Evolutionary conservation across 257 asterid genomes (phyloP), one percentile per base, ranked within the genome.

Genomic region (Rhazya stricta): DNA sequence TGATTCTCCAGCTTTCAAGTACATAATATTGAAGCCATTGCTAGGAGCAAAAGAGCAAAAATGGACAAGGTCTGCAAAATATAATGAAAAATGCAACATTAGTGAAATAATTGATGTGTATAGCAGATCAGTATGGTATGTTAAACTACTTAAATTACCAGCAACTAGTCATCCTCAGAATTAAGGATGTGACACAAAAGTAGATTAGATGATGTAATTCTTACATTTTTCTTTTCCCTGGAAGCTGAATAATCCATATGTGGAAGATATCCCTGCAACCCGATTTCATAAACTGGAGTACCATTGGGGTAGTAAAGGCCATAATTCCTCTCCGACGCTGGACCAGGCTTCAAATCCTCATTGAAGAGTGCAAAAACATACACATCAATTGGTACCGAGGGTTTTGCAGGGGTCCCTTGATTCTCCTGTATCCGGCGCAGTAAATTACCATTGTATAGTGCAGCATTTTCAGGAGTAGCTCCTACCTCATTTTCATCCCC

Each of bases 221-320:
- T 84, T 79, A 89, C 97, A 48, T 77, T 81, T 72, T 67, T 80
- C 65, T 5, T 21, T 34, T 56, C 18, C 53, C 75, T 71, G 1
- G 96, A 86, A 84, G 82, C 75, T 12, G 97, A 89, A 78, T 88
- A 89, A 54, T 86, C 89, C 84, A 90, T 91, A 7, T 82, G 87
- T 0, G 96, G 97, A 67, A 89, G 83, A 83, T 53, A 79, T 7
- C 90, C 93, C 74, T 84, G 91, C 39, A 92, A 72, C 29, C 96
- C 96, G 29, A 89, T 73, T 77, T 85, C 79, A 76, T 95, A 95
- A 62, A 91, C 99, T 1, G 96, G 91, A 65, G 87, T 80, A 11
- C 94, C 98, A 75, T 95, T 87, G 0, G 99, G 99, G 67, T 92
- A 88, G 63, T 83, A 89, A 70, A 95, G 78, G 7, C 99, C 99